These are phyloP conservation scores for Hirschioporus abietinus DNA, from an alignment of 768 basidiomycete species.

Conservation along the genomic window DNA sequence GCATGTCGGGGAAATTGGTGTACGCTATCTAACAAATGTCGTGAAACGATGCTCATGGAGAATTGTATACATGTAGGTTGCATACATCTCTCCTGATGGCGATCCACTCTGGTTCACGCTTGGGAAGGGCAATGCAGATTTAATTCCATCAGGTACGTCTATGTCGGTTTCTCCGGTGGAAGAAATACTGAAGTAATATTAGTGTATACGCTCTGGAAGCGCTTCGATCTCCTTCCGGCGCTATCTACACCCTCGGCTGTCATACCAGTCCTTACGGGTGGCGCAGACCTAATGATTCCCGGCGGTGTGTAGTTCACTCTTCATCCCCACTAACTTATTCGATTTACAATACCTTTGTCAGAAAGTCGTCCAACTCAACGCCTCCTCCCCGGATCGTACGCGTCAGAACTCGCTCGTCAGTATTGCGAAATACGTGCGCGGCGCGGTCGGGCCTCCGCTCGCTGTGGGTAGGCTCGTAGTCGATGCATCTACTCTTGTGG, in stretches of 20 bases:
- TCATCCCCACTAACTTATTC: background rate
- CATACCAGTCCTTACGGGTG: constrained; percentile 63
- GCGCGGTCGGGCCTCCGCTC: constrained; percentile 49
- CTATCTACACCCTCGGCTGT: constrained; percentile 69
- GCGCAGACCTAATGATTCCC: constrained; percentile 88
- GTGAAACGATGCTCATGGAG: background rate
- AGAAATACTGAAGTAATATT: background rate
- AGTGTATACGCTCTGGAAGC: constrained; percentile 81
- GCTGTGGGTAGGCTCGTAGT: constrained; percentile 73
- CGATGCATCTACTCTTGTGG: constrained; percentile 28
- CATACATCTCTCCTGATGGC: constrained; percentile 58
- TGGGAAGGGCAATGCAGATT: constrained; percentile 59
- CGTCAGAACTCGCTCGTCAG: constrained; percentile 50
- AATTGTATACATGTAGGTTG: constrained; percentile 37
- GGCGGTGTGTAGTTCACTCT: constrained; percentile 51
- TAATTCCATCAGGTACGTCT: constrained; percentile 62
- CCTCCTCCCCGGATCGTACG: constrained; percentile 35
- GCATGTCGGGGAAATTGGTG: constrained; percentile 60
- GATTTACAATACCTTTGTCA: constrained; percentile 21
- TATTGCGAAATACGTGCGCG: constrained; percentile 43
- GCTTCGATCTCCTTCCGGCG: constrained; percentile 58
- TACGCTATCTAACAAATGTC: constrained; percentile 28
- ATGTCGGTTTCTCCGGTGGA: constrained; percentile 2
- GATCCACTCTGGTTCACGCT: constrained; percentile 77
- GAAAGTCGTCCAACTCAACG: constrained; percentile 47